Evolutionary conservation across 75 land plant species (phyloP).

Genomic region (Picea glauca): DNA sequence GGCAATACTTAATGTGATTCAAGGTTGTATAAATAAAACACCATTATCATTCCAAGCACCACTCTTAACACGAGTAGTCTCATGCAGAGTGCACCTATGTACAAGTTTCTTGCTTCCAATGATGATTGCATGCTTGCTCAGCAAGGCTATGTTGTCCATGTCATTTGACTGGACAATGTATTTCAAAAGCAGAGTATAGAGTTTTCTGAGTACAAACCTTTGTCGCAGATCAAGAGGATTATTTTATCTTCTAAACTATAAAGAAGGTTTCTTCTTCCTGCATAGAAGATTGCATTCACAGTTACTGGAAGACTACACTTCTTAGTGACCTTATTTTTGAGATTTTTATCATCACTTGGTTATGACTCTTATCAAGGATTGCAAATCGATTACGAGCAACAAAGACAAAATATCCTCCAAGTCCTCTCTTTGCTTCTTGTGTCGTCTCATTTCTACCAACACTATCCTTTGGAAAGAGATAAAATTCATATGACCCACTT

Average conservation of each 20-base stretch:
- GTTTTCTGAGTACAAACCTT: too few relatives aligned
- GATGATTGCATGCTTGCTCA: conserved; percentile 64
- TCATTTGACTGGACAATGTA: too few relatives aligned
- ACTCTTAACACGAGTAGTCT: too few relatives aligned
- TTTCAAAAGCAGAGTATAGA: too few relatives aligned
- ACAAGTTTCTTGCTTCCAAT: too few relatives aligned
- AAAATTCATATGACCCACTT: conserved; percentile 46
- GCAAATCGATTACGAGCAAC: conserved; percentile 66
- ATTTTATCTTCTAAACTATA: conserved; percentile 66
- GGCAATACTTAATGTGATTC: too few relatives aligned
- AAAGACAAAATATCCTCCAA: conserved; percentile 64
- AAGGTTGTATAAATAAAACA: too few relatives aligned
- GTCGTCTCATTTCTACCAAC: conserved; percentile 46
- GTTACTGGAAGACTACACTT: conserved; percentile 42
- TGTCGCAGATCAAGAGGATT: not conserved
- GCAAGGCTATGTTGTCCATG: conserved; percentile 53
- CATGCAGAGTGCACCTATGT: too few relatives aligned
- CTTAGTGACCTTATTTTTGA: conserved; percentile 63
- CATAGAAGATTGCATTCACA: conserved; percentile 62
- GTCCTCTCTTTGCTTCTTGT: conserved; percentile 67
- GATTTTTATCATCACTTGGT: conserved; percentile 22
- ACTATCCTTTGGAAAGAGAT: conserved; percentile 48
- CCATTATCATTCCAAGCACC: too few relatives aligned
- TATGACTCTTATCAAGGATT: too few relatives aligned
- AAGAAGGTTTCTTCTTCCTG: conserved; percentile 64